Conservation (phyloP, 805 yeast species). For the Saturnispora kantuleensis region DNA sequence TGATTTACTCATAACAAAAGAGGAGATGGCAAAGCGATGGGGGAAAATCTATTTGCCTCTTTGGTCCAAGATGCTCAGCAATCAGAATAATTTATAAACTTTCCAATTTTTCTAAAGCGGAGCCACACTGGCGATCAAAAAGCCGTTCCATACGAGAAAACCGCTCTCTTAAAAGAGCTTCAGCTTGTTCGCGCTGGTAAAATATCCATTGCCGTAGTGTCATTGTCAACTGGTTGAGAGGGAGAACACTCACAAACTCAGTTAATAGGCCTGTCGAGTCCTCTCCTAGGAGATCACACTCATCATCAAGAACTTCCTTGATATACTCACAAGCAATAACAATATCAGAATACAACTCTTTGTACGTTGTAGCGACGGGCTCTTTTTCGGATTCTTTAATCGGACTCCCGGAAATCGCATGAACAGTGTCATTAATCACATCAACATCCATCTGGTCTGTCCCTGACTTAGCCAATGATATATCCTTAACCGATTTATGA, state of each 20-base stretch:
- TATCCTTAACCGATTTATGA: neutral
- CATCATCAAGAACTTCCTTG: constrained; percentile 23
- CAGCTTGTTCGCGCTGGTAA: constrained; percentile 46
- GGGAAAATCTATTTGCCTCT: too few species aligned
- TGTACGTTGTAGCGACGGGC: constrained; percentile 22
- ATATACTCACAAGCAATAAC: constrained; percentile 24
- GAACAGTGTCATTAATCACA: constrained; percentile 14
- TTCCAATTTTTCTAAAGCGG: constrained; percentile 38
- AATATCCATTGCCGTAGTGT: constrained; percentile 63
- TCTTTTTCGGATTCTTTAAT: constrained; percentile 1
- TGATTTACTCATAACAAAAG: neutral
- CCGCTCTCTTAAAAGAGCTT: constrained; percentile 35
- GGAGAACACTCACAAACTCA: constrained; percentile 56
- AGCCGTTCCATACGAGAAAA: constrained; percentile 38
- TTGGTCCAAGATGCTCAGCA: neutral
- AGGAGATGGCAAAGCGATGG: neutral
- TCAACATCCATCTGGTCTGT: too few species aligned
- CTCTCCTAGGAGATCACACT: constrained; percentile 35
- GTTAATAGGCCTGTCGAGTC: constrained; percentile 61
- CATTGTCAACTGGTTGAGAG: constrained; percentile 58
- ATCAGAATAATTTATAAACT: neutral
- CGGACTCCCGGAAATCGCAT: too few species aligned
- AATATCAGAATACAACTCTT: constrained; percentile 22
- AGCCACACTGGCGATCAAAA: constrained; percentile 38
- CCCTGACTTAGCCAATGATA: neutral